Evolutionary conservation across 352 stramenopile species (phyloP).

Genomic region (Aphanomyces stellatus): DNA sequence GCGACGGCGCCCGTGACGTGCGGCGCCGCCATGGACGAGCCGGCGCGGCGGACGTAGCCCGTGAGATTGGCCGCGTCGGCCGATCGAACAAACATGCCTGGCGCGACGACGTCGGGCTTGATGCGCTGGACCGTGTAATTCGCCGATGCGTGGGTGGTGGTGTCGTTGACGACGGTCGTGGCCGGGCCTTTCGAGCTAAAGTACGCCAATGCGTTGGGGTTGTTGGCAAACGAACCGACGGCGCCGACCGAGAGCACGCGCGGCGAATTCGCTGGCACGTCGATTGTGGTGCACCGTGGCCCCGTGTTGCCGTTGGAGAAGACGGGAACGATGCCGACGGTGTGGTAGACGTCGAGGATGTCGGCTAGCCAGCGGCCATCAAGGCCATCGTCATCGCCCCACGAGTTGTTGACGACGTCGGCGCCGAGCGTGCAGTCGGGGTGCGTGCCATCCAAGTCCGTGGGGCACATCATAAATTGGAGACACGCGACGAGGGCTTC

Average conservation of each 20-base stretch:
- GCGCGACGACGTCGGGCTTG: constrained; percentile 29
- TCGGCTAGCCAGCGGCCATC: constrained; percentile 23
- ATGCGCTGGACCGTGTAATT: constrained; percentile 24
- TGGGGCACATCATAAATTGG: constrained; percentile 26
- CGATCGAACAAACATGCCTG: constrained; percentile 22
- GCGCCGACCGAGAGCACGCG: constrained; percentile 31
- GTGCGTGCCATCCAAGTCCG: constrained; percentile 5
- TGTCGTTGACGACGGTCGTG: no score
- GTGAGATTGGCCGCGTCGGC: constrained; percentile 19
- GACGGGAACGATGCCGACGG: constrained; percentile 30
- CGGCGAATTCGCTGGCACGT: constrained; percentile 23
- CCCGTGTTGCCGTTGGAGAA: constrained; percentile 30
- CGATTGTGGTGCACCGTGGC: constrained; percentile 25
- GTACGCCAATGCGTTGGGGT: constrained; percentile 26
- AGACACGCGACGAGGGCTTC: constrained; percentile 23
- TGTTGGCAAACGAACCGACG: constrained; percentile 20
- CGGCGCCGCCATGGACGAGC: constrained; percentile 29
- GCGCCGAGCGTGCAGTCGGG: background rate
- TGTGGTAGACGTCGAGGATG: constrained; percentile 25
- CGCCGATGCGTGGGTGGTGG: constrained; percentile 19
- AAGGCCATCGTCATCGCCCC: constrained; percentile 21
- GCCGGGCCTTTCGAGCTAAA: constrained; percentile 28
- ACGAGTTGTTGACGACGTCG: constrained; percentile 26
- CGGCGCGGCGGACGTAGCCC: constrained; percentile 22
- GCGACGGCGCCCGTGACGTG: constrained; percentile 35